Evolutionary conservation across 352 stramenopile species (phyloP).

Genomic region (Phytophthora kernoviae): DNA sequence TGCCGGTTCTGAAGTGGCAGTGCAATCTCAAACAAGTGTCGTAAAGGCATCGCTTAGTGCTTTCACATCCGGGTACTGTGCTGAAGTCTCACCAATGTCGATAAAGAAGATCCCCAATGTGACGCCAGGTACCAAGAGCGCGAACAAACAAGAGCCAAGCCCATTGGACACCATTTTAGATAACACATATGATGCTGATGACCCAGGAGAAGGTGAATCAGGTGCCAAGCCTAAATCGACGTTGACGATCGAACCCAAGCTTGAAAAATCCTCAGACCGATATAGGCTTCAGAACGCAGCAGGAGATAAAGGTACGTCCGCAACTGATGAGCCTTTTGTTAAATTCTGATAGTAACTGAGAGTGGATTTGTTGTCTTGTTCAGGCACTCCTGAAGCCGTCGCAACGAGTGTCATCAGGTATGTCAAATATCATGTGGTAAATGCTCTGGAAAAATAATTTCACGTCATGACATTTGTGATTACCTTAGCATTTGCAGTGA

Average conservation of each 20-base stretch:
- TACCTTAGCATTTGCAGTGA: conserved; percentile 1
- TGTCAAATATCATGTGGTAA: neutral
- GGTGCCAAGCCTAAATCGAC: no score
- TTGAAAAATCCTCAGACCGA: neutral
- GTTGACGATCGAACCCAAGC: neutral
- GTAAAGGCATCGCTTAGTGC: conserved; percentile 1
- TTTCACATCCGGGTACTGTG: conserved; percentile 20
- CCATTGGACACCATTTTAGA: neutral
- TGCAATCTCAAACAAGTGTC: neutral
- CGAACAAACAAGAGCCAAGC: neutral
- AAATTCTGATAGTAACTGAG: neutral
- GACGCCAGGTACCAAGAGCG: neutral
- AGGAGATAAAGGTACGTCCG: neutral
- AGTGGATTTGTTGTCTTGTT: no score
- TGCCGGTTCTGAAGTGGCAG: neutral
- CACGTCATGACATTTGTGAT: no score
- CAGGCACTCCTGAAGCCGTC: neutral
- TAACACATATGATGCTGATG: no score
- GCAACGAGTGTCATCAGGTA: conserved; percentile 37
- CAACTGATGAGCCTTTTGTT: conserved; percentile 1
- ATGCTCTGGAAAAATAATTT: neutral
- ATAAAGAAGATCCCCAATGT: neutral
- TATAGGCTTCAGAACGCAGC: neutral
- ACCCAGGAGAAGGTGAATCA: no score
- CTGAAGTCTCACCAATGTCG: neutral